Evolutionary conservation across 2,329 filamentous ascomycete species (phyloP).

Genomic region (Diplodia scrobiculata): DNA sequence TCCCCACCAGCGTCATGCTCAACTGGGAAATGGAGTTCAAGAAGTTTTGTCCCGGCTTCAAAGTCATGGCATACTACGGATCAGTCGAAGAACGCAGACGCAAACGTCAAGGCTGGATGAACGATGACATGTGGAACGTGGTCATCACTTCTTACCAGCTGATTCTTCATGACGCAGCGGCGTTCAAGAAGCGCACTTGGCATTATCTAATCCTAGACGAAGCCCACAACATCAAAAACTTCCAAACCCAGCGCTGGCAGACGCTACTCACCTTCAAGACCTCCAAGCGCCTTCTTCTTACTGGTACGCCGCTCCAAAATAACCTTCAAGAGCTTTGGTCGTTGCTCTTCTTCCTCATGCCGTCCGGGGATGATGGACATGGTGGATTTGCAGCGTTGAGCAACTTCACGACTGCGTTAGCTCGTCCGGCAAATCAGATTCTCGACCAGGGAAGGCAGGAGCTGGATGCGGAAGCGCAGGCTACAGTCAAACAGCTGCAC

Average conservation of each 20-base stretch:
- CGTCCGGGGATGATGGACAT: constrained; percentile 77
- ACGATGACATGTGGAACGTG: constrained; percentile 90
- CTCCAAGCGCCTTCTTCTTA: constrained; percentile 79
- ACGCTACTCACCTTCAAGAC: constrained; percentile 93
- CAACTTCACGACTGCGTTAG: constrained; percentile 95
- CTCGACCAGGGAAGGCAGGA: constrained; percentile 90
- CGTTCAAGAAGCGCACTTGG: constrained; percentile 90
- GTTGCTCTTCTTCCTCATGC: constrained; percentile 92
- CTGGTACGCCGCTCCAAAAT: constrained; percentile 94
- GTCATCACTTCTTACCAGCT: constrained; percentile 98
- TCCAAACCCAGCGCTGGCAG: constrained; percentile 96
- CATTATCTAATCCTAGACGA: constrained; percentile 98
- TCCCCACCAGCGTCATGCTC: constrained; percentile 96
- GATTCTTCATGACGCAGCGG: constrained; percentile 88
- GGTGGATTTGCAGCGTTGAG: constrained; percentile 92
- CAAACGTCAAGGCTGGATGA: constrained; percentile 91
- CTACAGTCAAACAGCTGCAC: constrained; percentile 90
- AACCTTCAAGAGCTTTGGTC: constrained; percentile 98
- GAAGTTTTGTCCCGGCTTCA: constrained; percentile 97
- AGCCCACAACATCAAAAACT: constrained; percentile 99
- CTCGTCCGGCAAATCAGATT: constrained; percentile 92
- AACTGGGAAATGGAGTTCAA: constrained; percentile 99
- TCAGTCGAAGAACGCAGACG: constrained; percentile 86
- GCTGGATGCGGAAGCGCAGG: constrained; percentile 90
- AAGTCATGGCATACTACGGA: constrained; percentile 95